These are phyloP conservation scores for Esteya vermicola DNA, from an alignment of 2,329 filamentous ascomycete species.

Conservation along the genomic window DNA sequence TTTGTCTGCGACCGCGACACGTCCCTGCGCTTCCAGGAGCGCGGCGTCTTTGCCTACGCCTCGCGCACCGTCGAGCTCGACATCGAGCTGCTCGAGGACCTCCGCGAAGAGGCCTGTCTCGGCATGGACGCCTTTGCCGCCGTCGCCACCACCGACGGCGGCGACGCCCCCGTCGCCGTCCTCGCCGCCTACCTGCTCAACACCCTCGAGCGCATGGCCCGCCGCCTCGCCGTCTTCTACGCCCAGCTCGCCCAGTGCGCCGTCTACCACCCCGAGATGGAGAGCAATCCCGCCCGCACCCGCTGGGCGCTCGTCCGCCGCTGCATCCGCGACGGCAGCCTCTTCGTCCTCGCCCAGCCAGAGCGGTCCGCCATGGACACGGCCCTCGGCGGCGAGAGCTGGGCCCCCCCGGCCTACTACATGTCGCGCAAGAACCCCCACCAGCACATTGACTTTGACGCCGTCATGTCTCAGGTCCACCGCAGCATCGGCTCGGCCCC, in stretches of 20 bases:
- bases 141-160: constrained; percentile 16
- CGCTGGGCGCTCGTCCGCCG: constrained; percentile 35
- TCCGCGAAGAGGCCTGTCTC: constrained; percentile 34
- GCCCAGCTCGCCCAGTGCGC: constrained; percentile 32
- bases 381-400: too few relatives aligned
- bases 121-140: constrained; percentile 41
- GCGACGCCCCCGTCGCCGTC: constrained; percentile 15
- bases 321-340: constrained; percentile 33
- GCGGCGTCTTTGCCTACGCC: constrained; percentile 35
- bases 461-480: constrained; percentile 27
- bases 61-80: constrained; percentile 33
- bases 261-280: constrained; percentile 35
- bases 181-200: constrained; percentile 33
- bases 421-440: constrained; percentile 15
- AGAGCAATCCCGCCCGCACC: constrained; percentile 35
- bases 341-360: constrained; percentile 32
- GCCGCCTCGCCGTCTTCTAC: constrained; percentile 36
- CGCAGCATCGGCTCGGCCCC: constrained; percentile 14
- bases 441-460: constrained; percentile 28
- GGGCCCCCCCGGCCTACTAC: too few relatives aligned
- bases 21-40: constrained; percentile 31
- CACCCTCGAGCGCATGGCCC: constrained; percentile 37
- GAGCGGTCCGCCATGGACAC: constrained; percentile 15
- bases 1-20: constrained; percentile 30
- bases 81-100: constrained; percentile 37